A percentile compares a stretch with the other conserved stretches of the same genome.
Conservation (phyloP, 257 asterid species). For the Ocimum tenuiflorum region DNA sequence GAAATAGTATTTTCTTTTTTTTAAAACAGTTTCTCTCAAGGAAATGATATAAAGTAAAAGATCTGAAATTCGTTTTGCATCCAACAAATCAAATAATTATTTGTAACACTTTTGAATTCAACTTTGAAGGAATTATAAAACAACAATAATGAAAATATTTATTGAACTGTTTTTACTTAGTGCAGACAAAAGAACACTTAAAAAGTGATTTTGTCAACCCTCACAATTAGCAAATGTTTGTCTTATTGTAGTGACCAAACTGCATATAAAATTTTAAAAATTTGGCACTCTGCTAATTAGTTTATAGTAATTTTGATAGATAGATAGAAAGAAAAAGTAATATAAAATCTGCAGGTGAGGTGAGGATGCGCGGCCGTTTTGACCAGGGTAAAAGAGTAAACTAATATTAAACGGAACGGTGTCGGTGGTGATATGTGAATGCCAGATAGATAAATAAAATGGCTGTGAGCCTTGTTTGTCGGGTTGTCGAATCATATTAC, state of each 20-base stretch:
- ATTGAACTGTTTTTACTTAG: not conserved
- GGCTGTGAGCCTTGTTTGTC: conserved; percentile 19
- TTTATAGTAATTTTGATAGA: no score
- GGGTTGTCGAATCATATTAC: conserved; percentile 21
- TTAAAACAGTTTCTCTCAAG: no score
- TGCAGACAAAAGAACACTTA: no score
- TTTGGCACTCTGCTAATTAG: not conserved
- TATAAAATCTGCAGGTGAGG: not conserved
- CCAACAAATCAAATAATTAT: no score
- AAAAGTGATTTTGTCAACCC: not conserved
- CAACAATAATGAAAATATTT: no score
- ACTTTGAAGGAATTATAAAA: no score
- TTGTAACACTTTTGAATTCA: no score
- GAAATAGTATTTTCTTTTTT: not conserved
- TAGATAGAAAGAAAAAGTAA: conserved; percentile 4
- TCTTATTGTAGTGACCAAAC: conserved; percentile 10
- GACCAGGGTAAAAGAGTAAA: conserved; percentile 14
- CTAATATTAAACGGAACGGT: conserved; percentile 3
- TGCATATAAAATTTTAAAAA: no score
- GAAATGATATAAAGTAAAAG: no score
- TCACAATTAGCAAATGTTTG: conserved; percentile 1
- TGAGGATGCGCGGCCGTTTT: not conserved
- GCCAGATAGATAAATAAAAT: conserved; percentile 19
- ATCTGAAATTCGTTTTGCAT: no score
- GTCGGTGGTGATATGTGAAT: conserved; percentile 35